Evolutionary conservation across 371 early-diverging fungal species (phyloP), one percentile per base, ranked within the genome.

Genomic region (Syncephalastrum monosporum): DNA sequence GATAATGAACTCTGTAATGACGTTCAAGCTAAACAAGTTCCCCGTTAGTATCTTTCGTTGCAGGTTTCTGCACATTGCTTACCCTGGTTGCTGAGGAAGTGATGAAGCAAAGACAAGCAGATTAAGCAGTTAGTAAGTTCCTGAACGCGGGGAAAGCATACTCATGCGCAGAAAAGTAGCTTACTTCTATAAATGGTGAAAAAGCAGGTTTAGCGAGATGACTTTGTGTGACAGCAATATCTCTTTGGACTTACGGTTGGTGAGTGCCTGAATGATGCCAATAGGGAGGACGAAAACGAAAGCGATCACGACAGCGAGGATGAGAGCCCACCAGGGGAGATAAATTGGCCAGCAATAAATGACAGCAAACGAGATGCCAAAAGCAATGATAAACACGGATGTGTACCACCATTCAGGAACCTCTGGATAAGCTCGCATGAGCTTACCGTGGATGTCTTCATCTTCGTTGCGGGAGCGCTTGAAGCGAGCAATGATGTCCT

Each of bases 351-450:
- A 81, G 44, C 56, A 60, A 27, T 77, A 71, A 49, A 83, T 74
- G 24, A 83, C 83, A 52, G 66, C 74, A 49, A 83, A 75, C 5
- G 77, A 73, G 25, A 78, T 66, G 48, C 68, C 68, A 38, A 80
- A 60, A 21, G 75, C 61, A 17, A 75, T 47, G 23, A 77, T 21
- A 57, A 87, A 89, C 43, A 82, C 55, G 8, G 63, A 46, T n/a
- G 67, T 56, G 48, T 90, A 90, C 90, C 90, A 90, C 84, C 82
- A 85, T 17, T 77, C 68, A 14, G 90, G 90, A 1, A 90, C 88
- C 59, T 88, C 86, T 19, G 77, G 77, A 57, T 89, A 89, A n/a
- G 65, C 78, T 33, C 82, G 82, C 91, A 89, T 89, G 60, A 90
- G 65, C 53, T 79, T 79, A 55, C 74, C 66, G 56, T 90, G 91